These are phyloP conservation scores for Saturnispora quitensis DNA, from an alignment of 805 yeast species.

Conservation along the genomic window DNA sequence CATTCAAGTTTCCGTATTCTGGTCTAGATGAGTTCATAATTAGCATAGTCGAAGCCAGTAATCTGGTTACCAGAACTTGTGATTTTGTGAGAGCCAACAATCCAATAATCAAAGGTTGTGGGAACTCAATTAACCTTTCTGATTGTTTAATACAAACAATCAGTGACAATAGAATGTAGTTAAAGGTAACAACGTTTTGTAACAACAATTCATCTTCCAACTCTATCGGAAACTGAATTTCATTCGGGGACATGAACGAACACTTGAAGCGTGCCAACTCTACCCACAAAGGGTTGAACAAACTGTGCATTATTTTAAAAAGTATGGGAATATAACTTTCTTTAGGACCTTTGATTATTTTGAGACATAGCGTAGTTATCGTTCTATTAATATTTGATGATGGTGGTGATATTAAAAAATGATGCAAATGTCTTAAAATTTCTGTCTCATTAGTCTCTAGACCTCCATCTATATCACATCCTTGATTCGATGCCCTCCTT, in stretches of 20 bases:
- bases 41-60: background rate
- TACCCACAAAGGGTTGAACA: background rate
- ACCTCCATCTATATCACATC: no score
- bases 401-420: background rate
- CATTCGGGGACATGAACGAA: background rate
- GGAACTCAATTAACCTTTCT: background rate
- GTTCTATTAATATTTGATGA: background rate
- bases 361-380: background rate
- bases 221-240: background rate
- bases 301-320: background rate
- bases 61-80: background rate
- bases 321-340: background rate
- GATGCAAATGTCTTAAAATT: background rate
- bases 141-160: background rate
- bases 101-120: background rate
- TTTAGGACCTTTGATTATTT: background rate
- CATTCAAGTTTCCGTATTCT: background rate
- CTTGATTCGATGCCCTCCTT: no score
- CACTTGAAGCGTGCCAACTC: background rate
- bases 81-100: background rate
- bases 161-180: slow-evolving; percentile 1
- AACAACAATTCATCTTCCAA: slow-evolving; percentile 1
- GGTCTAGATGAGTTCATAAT: background rate
- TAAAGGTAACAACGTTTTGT: slow-evolving; percentile 3
- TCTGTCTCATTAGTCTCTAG: background rate